A percentile compares a stretch with the other conserved stretches of the same genome.
phyloP scores from a whole-genome alignment of 176 grass and related monocot species.

The barley (Hordeum vulgare) region MorexV3_pseudomolecules_assembly NC_058521.1:609800588-609801087 shows the following conservation, averaged over 20 bases:
- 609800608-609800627: background rate
- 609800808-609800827: background rate
- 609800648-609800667: too few relatives aligned
- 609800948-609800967: slow-evolving; percentile 92
- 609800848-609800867: slow-evolving; percentile 76
- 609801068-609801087: background rate
- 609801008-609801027: slow-evolving; percentile 33
- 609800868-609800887: slow-evolving; percentile 84
- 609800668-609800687: too few relatives aligned
- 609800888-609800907: slow-evolving; percentile 22
- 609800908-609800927: slow-evolving; percentile 27
- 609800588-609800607: background rate
- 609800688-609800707: too few relatives aligned
- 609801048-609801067: background rate
- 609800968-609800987: slow-evolving; percentile 86
- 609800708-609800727: background rate
- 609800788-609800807: background rate
- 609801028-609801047: background rate
- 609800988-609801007: slow-evolving; percentile 58
- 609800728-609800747: slow-evolving; percentile 16
- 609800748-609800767: background rate
- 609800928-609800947: slow-evolving; percentile 68
- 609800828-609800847: slow-evolving; percentile 10
- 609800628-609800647: background rate
- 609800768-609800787: slow-evolving; percentile 3